Base-by-base conservation (phyloP, 116 monocot species). In the Phalaenopsis hybrid region DNA sequence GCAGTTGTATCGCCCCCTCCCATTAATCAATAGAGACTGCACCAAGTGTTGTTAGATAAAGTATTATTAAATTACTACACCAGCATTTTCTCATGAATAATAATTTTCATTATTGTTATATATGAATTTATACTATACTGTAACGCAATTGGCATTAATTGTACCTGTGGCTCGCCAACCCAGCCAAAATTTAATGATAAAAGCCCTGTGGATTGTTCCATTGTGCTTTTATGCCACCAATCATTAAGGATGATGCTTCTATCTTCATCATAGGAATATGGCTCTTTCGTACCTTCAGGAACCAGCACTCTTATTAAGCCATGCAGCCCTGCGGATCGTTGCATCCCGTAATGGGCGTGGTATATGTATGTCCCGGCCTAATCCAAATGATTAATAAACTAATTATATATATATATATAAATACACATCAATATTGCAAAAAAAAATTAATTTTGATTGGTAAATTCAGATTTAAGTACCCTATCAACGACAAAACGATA, bases 261-360 rank as follows among this genome's bases (percentile, higher is more conserved):
- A n/a, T 94, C 94, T 48, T 61, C 6, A 59, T 96, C 91, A 55
- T 96, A 96, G 0, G 50, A 5, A 72, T 94, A 96, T 10, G 92
- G 96, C 75, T 94, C 91, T 15, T 44, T 31, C 0, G 80, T 87
- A 1, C 86, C 89, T 0, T 82, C 8, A 0, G 86, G 85, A 1
- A 87, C 82, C 3, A 79, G 59, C 23, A 94, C 96, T 5, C 80
- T 49, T 83, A 96, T 96, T 77, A 90, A 63, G 4, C 96, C 94
- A 73, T 87, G 50, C 13, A 94, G 87, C 9, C 96, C 96, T 0
- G 87, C 88, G 0, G 94, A 91, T 28, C 91, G 88, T 77, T 96
- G 94, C 96, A 96, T 92, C 4, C 88, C 94, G 58, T 96, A 94
- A 74, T 96, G 96, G 0, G 91, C 91, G 46, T 96, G 96, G 79